Evolutionary conservation across 768 basidiomycete species (phyloP), one percentile per base, ranked within the genome.

Genomic region (Calocybe cyanea): DNA sequence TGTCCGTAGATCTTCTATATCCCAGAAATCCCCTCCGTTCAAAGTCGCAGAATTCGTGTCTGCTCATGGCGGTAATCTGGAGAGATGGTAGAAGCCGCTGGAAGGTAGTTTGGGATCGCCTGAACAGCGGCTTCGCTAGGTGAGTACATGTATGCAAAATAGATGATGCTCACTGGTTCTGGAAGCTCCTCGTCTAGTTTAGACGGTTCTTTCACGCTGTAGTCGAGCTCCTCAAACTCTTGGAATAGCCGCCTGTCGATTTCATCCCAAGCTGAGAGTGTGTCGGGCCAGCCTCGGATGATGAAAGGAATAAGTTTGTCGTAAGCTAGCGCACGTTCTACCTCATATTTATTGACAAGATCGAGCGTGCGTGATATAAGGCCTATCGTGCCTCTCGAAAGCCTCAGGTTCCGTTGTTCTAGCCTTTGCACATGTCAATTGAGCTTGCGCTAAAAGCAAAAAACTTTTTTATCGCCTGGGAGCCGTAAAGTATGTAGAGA

Each of bases 11-110:
- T 45, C 49, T 1, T 44, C 23, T 7, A 41, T 10, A 28, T 50
- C 49, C 17, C 43, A 43, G 8, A 39, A 39, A 2, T 42, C 32
- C 15, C 23, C 46, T 3, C 1, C 44, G 23, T 24, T 34, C 38
- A 41, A 20, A 7, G 32, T 38, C 24, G 32, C 17, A 21, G 38
- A 32, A 21, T 46, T 47, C 2, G 36, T 21, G 25, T 52, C 50
- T n/a, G 47, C 50, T 15, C 33, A 43, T 6, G 48, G 41, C 15
- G 50, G 42, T 7, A 49, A 33, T 31, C 50, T 21, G 1, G 50
- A 49, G 10, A 55, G 47, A 33, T 49, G 50, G 38, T 55, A 55
- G n/a, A 55, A 49, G 40, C 47, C 7, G 44, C 50, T 4, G 50
- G 44, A n/a, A 48, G 28, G 17, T 54, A 54, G n/a, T 20, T 34